Base-by-base conservation (phyloP, 2,329 filamentous ascomycete species). In the Rutstroemia sp. region DNA sequence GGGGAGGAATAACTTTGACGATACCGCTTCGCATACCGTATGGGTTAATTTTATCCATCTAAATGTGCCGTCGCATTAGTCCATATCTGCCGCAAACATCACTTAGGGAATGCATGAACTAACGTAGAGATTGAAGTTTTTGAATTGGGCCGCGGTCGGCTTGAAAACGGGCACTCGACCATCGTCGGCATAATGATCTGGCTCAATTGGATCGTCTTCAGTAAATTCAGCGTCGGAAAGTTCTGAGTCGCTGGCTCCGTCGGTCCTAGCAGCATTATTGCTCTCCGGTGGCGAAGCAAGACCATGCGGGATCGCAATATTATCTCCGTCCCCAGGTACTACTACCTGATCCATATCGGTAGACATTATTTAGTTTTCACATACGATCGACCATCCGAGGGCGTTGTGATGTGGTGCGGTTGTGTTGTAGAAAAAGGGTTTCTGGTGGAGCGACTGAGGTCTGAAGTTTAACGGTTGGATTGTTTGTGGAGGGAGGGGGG, bases 11-110 rank as follows among this genome's bases (percentile, higher is more conserved):
- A 58, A 99, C 87, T 74, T 99, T 97, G 69, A 97, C 85, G 66
- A 99, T 96, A 38, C 94, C 94, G 21, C 91, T 94, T 73, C 90
- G 90, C 94, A 99, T 99, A 66, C 94, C 94, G 71, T 96, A 96
- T 62, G 85, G 83, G 71, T 99, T 90, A 60, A 99, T 72, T 90
- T 92, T 69, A 16, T 85, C 83, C 79, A 86, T 85, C 82, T 86
- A 58, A 38, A 49, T 4, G 5, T 4, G 7, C 25, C 21, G 27
- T 38, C n/a, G 21, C 46, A 48, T 66, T 63, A 66, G 65, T 51
- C 49, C 45, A 51, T 9, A 25, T 30, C 39, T 3, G 52, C 21
- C 14, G 12, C 30, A 25, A 46, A 41, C 27, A 30, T 21, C n/a
- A n/a, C 44, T 48, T 16, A 46, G 46, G 9, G 10, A 48, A n/a